Percentiles rank a stretch among this genome's conserved stretches.
These are phyloP conservation scores for Solanum rostratum DNA, from an alignment of 257 asterid species.

Conservation along the genomic window DNA sequence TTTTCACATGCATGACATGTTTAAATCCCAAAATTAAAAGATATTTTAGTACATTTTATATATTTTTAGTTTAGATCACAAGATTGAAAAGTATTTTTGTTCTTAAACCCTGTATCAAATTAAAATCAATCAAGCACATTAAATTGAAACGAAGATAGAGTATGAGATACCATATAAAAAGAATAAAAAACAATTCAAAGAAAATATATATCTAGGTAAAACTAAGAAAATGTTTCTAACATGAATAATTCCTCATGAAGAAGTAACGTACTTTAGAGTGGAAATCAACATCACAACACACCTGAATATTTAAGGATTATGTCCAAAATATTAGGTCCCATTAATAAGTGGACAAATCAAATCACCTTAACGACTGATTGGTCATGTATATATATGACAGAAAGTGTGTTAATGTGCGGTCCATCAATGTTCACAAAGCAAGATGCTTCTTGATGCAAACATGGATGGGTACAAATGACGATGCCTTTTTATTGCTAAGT, in stretches of 20 bases:
- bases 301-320: background rate
- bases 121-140: no score
- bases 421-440: background rate
- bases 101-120: accelerated
- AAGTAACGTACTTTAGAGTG: background rate
- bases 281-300: background rate
- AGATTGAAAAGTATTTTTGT: no score
- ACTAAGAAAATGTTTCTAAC: background rate
- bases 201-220: no score
- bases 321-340: background rate
- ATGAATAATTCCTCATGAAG: background rate
- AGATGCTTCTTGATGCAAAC: background rate
- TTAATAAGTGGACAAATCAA: background rate
- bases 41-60: accelerated
- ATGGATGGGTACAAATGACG: background rate
- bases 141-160: no score
- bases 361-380: background rate
- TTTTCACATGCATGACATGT: no score
- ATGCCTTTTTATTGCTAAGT: background rate
- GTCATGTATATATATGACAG: background rate
- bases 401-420: background rate
- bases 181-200: no score
- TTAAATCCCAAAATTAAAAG: no score
- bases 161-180: no score
- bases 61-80: no score